Conservation (phyloP, 208 protist genomes). For the Herpetomonas samuelpessoai region DNA sequence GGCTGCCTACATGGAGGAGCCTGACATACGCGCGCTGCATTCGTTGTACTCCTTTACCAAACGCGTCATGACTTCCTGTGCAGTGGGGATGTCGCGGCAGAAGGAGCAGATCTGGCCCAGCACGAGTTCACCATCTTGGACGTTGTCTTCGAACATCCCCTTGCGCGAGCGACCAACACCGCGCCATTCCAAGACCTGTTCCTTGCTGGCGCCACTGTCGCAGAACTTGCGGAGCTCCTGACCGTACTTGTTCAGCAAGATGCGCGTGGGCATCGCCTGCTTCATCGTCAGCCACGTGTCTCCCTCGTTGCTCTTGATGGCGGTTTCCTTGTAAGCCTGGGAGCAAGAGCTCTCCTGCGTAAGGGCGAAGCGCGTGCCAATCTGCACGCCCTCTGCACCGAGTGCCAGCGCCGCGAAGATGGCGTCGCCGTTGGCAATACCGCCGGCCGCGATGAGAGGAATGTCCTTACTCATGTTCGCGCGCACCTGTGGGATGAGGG, state of each 20-base stretch:
- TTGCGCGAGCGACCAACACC: conserved; percentile 37
- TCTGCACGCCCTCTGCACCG: conserved; percentile 74
- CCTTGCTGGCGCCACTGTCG: conserved; percentile 36
- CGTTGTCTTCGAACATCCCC: conserved; percentile 62
- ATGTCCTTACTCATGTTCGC: conserved; percentile 48
- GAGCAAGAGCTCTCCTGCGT: conserved; percentile 55
- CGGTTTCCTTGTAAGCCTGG: conserved; percentile 54
- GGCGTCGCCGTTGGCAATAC: conserved; percentile 51
- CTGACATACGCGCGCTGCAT: conserved; percentile 15
- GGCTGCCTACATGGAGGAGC: conserved; percentile 17
- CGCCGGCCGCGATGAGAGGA: conserved; percentile 73
- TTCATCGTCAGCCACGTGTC: conserved; percentile 72
- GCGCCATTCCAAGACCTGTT: conserved; percentile 34
- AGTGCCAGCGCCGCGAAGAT: conserved; percentile 69
- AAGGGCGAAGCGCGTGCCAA: conserved; percentile 72
- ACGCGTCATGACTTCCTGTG: conserved; percentile 37
- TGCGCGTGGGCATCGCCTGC: conserved; percentile 48
- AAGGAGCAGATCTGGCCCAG: conserved; percentile 57
- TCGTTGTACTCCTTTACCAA: conserved; percentile 53
- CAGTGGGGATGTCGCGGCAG: conserved; percentile 39
- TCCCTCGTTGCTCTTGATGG: conserved; percentile 31
- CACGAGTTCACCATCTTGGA: conserved; percentile 54
- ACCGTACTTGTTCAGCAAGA: conserved; percentile 59
- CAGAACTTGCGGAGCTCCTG: conserved; percentile 35
- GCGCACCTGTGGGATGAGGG: conserved; percentile 60